Conservation (phyloP, 768 basidiomycete genomes). For the Pleurotus salmoneostramineus region DNA sequence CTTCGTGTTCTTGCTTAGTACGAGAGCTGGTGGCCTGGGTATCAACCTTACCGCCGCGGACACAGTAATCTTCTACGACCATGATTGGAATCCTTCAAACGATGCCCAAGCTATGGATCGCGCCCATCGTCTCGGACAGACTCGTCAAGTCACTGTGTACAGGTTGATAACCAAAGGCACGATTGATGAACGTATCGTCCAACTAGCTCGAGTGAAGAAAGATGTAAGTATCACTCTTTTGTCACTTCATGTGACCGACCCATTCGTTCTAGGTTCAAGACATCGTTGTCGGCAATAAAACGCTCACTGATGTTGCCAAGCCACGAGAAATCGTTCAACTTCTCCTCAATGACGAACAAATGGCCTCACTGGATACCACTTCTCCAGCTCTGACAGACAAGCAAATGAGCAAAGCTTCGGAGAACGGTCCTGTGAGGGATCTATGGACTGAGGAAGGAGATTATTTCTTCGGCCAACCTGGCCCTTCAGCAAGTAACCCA, state of each 20-base stretch:
- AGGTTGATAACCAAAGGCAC: conserved; percentile 91
- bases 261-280: conserved; percentile 81
- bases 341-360: conserved; percentile 90
- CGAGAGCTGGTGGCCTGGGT: conserved; percentile 92
- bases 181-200: conserved; percentile 96
- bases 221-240: conserved; percentile 52
- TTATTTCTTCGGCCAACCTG: conserved; percentile 73
- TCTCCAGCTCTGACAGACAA: conserved; percentile 30
- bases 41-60: conserved; percentile 96
- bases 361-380: conserved; percentile 63
- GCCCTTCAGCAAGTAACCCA: conserved; percentile 17
- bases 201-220: conserved; percentile 95
- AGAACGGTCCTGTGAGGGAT: conserved; percentile 47
- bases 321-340: conserved; percentile 96
- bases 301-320: conserved; percentile 87
- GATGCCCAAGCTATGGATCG: conserved; percentile 99
- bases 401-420: conserved; percentile 22
- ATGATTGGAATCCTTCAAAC: conserved; percentile 96
- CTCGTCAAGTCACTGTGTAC: conserved; percentile 95
- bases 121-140: conserved; percentile 94
- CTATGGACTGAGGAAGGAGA: conserved; percentile 87
- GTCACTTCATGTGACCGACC: background rate
- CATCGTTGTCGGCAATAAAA: conserved; percentile 97
- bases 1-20: conserved; percentile 87
- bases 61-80: conserved; percentile 93